phyloP scores from a whole-genome alignment of 148 eudicot species.

The Vaccinium macrocarpon region DNA sequence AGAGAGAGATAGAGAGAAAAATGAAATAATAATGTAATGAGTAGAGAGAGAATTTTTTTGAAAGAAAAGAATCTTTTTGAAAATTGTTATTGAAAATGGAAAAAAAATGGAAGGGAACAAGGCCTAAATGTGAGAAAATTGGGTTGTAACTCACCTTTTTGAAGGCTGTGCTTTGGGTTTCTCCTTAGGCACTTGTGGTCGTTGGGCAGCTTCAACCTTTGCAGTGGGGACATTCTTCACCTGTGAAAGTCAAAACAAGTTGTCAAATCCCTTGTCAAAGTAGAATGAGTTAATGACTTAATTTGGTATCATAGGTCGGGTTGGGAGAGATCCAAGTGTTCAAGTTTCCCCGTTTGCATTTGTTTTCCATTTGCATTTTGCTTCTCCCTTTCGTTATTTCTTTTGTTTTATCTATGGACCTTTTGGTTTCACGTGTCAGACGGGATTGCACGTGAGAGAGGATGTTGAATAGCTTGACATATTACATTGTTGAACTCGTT shows the following conservation, averaged over 20 bases:
- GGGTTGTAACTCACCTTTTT: constrained; percentile 36
- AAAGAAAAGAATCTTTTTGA: no score
- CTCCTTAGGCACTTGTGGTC: constrained; percentile 40
- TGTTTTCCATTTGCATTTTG: not conserved
- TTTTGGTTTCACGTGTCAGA: not conserved
- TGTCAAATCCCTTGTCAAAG: not conserved
- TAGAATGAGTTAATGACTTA: not conserved
- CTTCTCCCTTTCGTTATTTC: not conserved
- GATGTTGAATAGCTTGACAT: not conserved
- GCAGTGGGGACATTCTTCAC: constrained; percentile 46
- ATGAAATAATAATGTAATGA: no score
- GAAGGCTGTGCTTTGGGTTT: constrained; percentile 42
- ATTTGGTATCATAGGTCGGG: not conserved
- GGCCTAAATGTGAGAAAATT: not conserved
- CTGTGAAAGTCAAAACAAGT: constrained; percentile 38
- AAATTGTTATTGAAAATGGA: no score
- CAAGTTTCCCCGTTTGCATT: not conserved
- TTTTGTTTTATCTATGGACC: not conserved
- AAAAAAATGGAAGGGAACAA: no score
- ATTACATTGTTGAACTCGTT: not conserved
- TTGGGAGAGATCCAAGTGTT: not conserved
- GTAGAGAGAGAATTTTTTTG: no score
- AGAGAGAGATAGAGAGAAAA: no score
- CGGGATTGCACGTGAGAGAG: not conserved
- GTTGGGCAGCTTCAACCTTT: constrained; percentile 37